phyloP scores from a whole-genome alignment of 306 rosid genomes.

The Quercus aquifolioides region DNA sequence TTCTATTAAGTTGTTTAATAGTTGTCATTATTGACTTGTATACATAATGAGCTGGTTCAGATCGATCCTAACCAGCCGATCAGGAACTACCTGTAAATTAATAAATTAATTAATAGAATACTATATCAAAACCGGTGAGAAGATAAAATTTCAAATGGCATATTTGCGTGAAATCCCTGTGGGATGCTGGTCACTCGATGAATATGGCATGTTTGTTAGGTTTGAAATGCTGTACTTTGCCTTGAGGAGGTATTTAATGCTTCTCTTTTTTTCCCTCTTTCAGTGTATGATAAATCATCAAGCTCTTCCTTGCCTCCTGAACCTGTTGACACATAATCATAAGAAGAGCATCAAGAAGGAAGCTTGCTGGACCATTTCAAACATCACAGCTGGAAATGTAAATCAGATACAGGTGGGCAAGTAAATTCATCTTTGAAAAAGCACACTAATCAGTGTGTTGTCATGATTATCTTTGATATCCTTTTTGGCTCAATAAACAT shows the following conservation, averaged over 20 bases:
- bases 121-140: too few species aligned
- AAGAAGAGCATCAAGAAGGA: constrained; percentile 90
- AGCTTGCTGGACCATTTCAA: constrained; percentile 97
- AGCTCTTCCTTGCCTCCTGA: constrained; percentile 78
- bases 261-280: neutral
- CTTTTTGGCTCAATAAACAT: neutral
- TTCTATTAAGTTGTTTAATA: too few species aligned
- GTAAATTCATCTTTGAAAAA: neutral
- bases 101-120: too few species aligned
- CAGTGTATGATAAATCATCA: constrained; percentile 72
- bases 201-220: neutral
- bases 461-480: neutral
- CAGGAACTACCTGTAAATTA: too few species aligned
- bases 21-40: too few species aligned
- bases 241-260: constrained; percentile 10
- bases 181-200: neutral
- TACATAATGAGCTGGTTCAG: too few species aligned
- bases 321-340: constrained; percentile 69
- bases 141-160: too few species aligned
- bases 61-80: too few species aligned
- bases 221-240: neutral
- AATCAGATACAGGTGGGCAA: constrained; percentile 78
- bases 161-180: neutral
- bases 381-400: constrained; percentile 83
- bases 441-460: neutral